A percentile compares a stretch with the other conserved stretches of the same genome.
These are phyloP conservation scores for Ochromonas danica DNA, from an alignment of 108 stramenopile species.

Conservation along the genomic window DNA sequence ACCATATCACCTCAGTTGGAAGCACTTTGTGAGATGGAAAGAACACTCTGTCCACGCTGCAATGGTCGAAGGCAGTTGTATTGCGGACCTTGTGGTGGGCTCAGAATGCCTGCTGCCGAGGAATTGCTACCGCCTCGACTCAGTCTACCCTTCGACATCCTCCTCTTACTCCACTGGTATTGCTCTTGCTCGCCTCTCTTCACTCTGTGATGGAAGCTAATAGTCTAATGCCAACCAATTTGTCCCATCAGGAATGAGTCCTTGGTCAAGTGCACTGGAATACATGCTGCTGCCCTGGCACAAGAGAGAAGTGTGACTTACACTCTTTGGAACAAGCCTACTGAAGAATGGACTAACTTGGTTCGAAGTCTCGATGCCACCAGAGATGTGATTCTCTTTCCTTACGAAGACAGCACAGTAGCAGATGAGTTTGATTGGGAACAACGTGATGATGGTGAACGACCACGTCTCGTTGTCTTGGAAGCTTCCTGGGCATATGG, in stretches of 20 bases:
- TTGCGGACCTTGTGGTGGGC: constrained; percentile 1
- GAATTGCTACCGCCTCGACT: not conserved
- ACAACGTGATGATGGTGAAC: no score
- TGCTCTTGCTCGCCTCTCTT: not conserved
- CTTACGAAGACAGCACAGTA: not conserved
- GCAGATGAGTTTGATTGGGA: constrained; percentile 1
- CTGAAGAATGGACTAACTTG: not conserved
- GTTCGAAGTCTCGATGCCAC: not conserved
- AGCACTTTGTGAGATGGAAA: not conserved
- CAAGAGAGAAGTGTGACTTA: not conserved
- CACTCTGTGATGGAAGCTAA: not conserved
- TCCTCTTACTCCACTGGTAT: not conserved
- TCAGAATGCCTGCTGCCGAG: constrained; percentile 2
- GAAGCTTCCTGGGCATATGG: constrained; percentile 19
- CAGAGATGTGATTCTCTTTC: constrained; percentile 1
- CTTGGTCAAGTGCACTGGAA: not conserved
- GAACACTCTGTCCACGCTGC: not conserved
- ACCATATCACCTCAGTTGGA: not conserved
- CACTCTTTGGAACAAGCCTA: not conserved
- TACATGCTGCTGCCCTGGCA: not conserved
- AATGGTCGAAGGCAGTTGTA: not conserved
- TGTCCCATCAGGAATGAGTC: not conserved
- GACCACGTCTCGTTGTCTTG: not conserved
- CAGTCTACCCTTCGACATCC: not conserved
- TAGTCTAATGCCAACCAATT: not conserved